Evolutionary conservation across 148 eudicot species (phyloP).

Genomic region (Camellia japonica): DNA sequence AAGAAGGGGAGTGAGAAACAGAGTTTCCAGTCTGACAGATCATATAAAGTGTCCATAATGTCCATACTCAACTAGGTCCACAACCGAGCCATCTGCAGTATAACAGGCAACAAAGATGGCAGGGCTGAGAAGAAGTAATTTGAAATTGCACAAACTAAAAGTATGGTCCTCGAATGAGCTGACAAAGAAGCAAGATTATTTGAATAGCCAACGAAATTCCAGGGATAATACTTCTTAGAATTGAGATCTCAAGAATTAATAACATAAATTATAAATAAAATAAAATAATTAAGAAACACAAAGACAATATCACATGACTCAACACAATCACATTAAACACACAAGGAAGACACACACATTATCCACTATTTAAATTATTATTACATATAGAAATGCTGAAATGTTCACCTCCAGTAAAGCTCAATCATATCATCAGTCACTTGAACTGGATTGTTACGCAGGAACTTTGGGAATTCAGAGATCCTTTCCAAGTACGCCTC

Average conservation of each 20-base stretch:
- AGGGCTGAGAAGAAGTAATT: not conserved
- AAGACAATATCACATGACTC: not conserved
- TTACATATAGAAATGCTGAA: slow-evolving; percentile 3
- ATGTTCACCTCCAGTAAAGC: slow-evolving; percentile 74
- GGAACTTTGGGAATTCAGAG: slow-evolving; percentile 52
- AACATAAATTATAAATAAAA: not conserved
- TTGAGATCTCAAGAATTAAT: not conserved
- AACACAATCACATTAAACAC: not conserved
- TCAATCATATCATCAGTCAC: slow-evolving; percentile 78
- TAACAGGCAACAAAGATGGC: not conserved
- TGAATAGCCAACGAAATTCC: not conserved
- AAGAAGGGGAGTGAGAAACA: not conserved
- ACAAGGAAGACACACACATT: not conserved
- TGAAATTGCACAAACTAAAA: slow-evolving; percentile 5
- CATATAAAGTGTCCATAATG: not conserved
- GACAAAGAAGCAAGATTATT: slow-evolving; percentile 2
- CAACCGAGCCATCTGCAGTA: not conserved
- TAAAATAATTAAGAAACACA: not conserved
- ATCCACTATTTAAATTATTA: not conserved
- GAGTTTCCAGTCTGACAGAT: not conserved
- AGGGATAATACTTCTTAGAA: not conserved
- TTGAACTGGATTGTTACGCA: slow-evolving; percentile 61
- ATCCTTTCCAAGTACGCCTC: slow-evolving; percentile 56
- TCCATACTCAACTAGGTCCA: not conserved
- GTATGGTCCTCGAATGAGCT: not conserved